Conservation (phyloP, 805 yeast species). For the Hermanozyma aechmeae region DNA sequence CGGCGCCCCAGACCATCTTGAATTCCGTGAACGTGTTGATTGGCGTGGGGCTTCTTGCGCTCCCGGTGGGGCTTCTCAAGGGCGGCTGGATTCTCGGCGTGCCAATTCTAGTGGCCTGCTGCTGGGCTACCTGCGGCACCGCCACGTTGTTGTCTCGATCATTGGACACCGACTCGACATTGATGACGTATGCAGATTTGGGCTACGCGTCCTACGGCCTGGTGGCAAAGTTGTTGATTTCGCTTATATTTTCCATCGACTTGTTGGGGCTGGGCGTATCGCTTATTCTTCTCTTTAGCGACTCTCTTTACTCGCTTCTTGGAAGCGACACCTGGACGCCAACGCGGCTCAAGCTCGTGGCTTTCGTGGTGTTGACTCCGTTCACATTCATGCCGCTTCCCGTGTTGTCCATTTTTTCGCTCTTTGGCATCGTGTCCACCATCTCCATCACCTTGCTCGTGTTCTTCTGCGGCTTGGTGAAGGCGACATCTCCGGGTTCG, state of each 20-base stretch:
- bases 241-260: conserved; percentile 67
- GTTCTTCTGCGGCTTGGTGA: conserved; percentile 53
- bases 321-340: conserved; percentile 30
- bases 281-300: conserved; percentile 73
- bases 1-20: conserved; percentile 62
- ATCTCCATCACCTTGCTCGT: conserved; percentile 53
- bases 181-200: conserved; percentile 22
- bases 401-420: conserved; percentile 56
- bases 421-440: conserved; percentile 66
- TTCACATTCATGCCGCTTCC: conserved; percentile 74
- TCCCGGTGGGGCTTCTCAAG: conserved; percentile 55
- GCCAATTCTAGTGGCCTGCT: conserved; percentile 49
- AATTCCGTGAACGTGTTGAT: conserved; percentile 58
- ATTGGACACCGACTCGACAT: conserved; percentile 16
- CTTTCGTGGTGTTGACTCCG: conserved; percentile 68
- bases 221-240: conserved; percentile 62
- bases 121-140: conserved; percentile 63
- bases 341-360: conserved; percentile 52
- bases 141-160: conserved; percentile 45
- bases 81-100: conserved; percentile 64
- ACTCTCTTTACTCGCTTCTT: conserved; percentile 46
- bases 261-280: conserved; percentile 77
- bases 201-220: conserved; percentile 24
- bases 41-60: conserved; percentile 60
- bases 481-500: conserved; percentile 64